Percentiles rank a stretch among this genome's conserved stretches.
Evolutionary conservation across 208 protist genomes (phyloP).

Genomic region (Crithidia thermophila): DNA sequence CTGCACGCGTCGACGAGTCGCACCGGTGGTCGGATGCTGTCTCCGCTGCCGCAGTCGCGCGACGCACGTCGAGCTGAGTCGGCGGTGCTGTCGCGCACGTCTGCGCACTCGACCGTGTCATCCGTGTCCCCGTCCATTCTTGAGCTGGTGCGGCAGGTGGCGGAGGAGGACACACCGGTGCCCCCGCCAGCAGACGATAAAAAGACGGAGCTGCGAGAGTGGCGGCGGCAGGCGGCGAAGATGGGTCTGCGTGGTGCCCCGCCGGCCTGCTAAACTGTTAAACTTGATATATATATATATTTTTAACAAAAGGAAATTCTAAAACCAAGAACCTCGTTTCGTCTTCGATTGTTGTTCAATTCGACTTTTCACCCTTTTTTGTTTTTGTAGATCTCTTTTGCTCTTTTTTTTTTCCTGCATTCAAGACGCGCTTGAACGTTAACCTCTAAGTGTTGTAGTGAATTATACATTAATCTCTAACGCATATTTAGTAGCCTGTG

Average conservation of each 20-base stretch:
- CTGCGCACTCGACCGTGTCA: neutral
- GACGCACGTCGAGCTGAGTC: neutral
- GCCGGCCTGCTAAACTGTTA: neutral
- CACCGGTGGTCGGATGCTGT: neutral
- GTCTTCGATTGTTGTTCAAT: no score
- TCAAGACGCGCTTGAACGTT: no score
- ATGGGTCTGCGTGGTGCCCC: constrained; percentile 5
- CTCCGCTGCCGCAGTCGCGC: neutral
- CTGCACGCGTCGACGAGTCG: neutral
- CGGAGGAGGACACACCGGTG: constrained; percentile 15
- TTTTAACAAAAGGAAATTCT: no score
- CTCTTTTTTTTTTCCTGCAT: constrained; percentile 25
- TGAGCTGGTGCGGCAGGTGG: constrained; percentile 24
- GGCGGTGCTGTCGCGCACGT: neutral
- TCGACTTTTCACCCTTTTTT: no score
- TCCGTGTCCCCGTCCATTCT: constrained; percentile 7
- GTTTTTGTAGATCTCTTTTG: neutral
- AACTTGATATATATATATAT: no score
- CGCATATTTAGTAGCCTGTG: no score
- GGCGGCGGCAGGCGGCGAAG: constrained; percentile 34
- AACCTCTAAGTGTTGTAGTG: no score
- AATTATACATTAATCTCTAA: no score
- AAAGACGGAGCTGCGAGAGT: constrained; percentile 36
- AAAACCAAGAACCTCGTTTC: no score
- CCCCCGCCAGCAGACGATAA: constrained; percentile 8